Base-by-base conservation (phyloP, 352 stramenopile species). In the Pythium insidiosum region DNA sequence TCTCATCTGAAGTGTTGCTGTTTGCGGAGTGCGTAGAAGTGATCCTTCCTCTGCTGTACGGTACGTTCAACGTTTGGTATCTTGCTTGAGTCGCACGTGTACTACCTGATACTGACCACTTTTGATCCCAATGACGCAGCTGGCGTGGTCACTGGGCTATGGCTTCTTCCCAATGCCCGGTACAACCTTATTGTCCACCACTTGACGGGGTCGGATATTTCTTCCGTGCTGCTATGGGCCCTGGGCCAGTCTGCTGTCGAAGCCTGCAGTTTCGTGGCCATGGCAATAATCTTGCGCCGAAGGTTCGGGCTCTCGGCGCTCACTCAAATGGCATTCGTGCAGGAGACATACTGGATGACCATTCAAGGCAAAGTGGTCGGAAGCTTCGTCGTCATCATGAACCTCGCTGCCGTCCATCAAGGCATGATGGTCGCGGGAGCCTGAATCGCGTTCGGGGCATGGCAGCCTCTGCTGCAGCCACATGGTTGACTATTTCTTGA, bases 11-110 rank as follows among this genome's bases (percentile, higher is more conserved):
- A 30, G 34, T 53, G 30, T 39, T 63, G 23, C 24, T 63, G 12
- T 59, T 63, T 26, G 50, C 56, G 35, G 55, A 65, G 47, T 65
- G 47, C 42, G 58, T 53, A 18, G 38, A 53, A 23, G 18, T 58
- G 16, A 33, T 64, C 10, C 48, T 55, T 15, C 20, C 37, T 1
- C 11, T 57, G 29, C 20, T 53, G 11, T 49, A 50, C 25, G 39
- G 9, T 26, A 4, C 42, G 19, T 50, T 35, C 38, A 10, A 46
- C 9, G 22, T 53, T 6, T 39, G n/a, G n/a, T n/a, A n/a, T n/a
- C n/a, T n/a, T n/a, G n/a, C 46, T 36, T 36, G 36, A 2, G 23
- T 43, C 19, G 25, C 20, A 22, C 40, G 13, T 11, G 36, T 43
- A 13, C 29, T 53, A 20, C 37, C 36, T 3, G 36, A 26, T 19